Evolutionary conservation across 2,329 filamentous ascomycete species (phyloP).

Genomic region (Calonectria multiphialidica): DNA sequence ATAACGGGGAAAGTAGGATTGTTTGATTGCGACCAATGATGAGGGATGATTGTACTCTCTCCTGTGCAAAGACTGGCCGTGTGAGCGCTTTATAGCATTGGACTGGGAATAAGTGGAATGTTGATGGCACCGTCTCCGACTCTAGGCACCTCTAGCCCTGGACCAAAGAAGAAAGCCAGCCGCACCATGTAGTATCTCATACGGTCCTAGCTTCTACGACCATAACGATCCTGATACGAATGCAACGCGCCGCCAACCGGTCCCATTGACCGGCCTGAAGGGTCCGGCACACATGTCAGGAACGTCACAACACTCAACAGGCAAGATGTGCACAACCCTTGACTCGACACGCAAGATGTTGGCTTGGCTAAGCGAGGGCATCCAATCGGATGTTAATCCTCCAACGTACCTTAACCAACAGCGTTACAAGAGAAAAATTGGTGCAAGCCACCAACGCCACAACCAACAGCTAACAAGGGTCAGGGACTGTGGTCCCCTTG

Average conservation of each 20-base stretch:
- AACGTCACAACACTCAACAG: background rate
- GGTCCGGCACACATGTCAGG: background rate
- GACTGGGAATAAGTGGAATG: background rate
- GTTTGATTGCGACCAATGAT: background rate
- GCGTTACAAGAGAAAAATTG: constrained; percentile 1
- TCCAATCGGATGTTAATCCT: constrained; percentile 17
- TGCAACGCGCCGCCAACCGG: constrained; percentile 14
- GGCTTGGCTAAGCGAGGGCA: background rate
- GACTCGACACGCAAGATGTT: constrained; percentile 4
- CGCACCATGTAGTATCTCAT: constrained; percentile 13
- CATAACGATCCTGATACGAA: constrained; percentile 18
- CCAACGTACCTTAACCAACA: background rate
- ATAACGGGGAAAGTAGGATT: no score
- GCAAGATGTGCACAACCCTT: constrained; percentile 1
- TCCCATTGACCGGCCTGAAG: background rate
- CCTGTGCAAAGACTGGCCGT: background rate
- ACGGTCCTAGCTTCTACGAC: constrained; percentile 19
- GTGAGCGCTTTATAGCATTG: constrained; percentile 14
- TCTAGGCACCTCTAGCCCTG: background rate
- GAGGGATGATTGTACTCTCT: background rate
- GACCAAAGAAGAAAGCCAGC: constrained; percentile 1
- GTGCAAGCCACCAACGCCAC: constrained; percentile 7
- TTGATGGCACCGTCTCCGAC: background rate
- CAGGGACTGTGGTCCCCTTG: background rate
- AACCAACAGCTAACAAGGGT: background rate